Base-by-base conservation (phyloP, 306 rosid genomes). In the Lathyrus oleraceus region DNA sequence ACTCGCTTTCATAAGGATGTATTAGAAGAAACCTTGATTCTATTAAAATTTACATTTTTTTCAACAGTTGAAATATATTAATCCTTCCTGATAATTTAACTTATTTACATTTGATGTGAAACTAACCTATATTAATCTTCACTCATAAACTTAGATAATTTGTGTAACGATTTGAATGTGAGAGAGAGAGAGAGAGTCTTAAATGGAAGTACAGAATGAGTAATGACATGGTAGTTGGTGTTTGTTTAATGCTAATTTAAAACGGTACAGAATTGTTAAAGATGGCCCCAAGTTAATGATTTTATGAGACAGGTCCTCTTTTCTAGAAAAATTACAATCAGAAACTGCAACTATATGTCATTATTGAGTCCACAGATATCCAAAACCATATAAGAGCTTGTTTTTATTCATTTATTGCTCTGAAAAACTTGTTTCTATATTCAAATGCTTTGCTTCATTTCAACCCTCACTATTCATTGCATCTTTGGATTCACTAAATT, bases 321-420 rank as follows among this genome's bases (percentile, higher is more conserved):
- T 81, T 68, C 91, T 78, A 76, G 6, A 87, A 76, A 76, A 77
- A 84, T 62, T 60, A 71, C 71, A 69, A 79, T 79, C 78, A 77
- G 76, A 79, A 49, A 63, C 70, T 66, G 70, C 40, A 52, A 78
- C 64, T 67, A 39, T 56, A 19, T 70, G 71, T n/a, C 81, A 84
- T 82, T 70, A 77, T 82, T 81, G 75, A 72, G 65, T 43, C 51
- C 79, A 5, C 61, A 64, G 68, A 65, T 75, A 76, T 74, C 77
- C 72, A 67, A 67, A 81, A 79, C 48, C 15, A 78, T 61, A 52
- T 60, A 68, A 65, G 21, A 67, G 4, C 40, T 82, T 81, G 20
- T 73, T 77, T 77, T 44, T 76, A 65, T 77, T 74, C 87, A 86
- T 81, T 85, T 83, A 74, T 73, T 79, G 81, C 78, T 45, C 9